These are phyloP conservation scores for Ophiobolus disseminans DNA, from an alignment of 2,329 filamentous ascomycete species.

Conservation along the genomic window DNA sequence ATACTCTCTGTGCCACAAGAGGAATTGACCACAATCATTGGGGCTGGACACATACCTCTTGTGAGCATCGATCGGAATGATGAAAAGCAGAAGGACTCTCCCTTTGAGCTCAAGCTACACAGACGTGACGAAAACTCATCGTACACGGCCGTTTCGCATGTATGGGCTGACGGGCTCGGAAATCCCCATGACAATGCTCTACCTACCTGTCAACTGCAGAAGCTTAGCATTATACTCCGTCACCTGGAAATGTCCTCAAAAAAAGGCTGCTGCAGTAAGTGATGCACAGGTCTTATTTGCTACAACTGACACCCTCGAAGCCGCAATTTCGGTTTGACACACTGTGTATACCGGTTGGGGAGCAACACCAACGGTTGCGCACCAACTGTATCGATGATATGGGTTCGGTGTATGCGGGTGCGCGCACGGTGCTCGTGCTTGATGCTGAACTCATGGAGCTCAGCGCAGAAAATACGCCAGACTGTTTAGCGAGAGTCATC, in stretches of 20 bases:
- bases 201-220: slow-evolving; percentile 13
- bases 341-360: slow-evolving; percentile 20
- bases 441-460: slow-evolving; percentile 13
- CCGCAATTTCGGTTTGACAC: slow-evolving; percentile 27
- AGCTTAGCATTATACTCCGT: neutral
- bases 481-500: slow-evolving; percentile 5
- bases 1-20: slow-evolving; percentile 1
- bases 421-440: slow-evolving; percentile 14
- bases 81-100: neutral
- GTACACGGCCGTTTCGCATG: slow-evolving; percentile 20
- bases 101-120: slow-evolving; percentile 1
- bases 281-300: neutral
- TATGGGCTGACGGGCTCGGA: slow-evolving; percentile 18
- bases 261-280: neutral
- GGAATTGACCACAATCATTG: slow-evolving; percentile 7
- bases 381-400: slow-evolving; percentile 15
- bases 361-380: slow-evolving; percentile 1
- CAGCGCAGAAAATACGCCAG: neutral
- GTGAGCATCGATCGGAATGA: slow-evolving; percentile 3
- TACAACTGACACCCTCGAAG: neutral
- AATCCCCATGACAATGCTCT: slow-evolving; percentile 16
- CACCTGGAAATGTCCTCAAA: neutral
- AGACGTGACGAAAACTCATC: slow-evolving; percentile 1
- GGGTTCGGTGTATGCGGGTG: slow-evolving; percentile 18
- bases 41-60: slow-evolving; percentile 6